Percentiles rank a stretch among this genome's conserved stretches.
These are phyloP conservation scores for Leccinum imitatum DNA, from an alignment of 768 basidiomycete species.

Conservation along the genomic window DNA sequence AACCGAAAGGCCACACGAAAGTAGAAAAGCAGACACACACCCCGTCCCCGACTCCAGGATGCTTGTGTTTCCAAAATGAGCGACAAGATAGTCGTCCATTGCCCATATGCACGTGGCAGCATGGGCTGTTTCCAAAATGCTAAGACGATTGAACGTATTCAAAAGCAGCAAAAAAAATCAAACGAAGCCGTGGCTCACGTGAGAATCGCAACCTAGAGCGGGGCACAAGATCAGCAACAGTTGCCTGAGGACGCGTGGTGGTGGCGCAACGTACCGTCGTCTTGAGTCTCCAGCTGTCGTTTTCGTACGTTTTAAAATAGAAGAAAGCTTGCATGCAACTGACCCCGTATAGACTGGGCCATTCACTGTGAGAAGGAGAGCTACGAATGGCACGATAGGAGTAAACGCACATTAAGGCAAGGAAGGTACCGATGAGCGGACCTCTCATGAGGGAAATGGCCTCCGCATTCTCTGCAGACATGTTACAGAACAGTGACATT, in stretches of 20 bases:
- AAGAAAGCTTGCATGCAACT: constrained; percentile 30
- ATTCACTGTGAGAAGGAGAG: not conserved
- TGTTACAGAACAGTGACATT: not conserved
- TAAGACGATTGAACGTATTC: not conserved
- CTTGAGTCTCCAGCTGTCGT: constrained; percentile 22
- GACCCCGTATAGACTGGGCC: constrained; percentile 25
- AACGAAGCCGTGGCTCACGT: constrained; percentile 10
- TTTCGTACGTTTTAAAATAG: constrained; percentile 26
- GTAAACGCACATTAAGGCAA: constrained; percentile 15
- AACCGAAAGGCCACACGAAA: constrained; percentile 41
- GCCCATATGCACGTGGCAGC: constrained; percentile 20
- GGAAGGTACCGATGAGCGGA: constrained; percentile 27
- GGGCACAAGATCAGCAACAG: not conserved
- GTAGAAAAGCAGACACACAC: constrained; percentile 14
- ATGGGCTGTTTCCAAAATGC: constrained; percentile 24
- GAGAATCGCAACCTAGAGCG: constrained; percentile 20
- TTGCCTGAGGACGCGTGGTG: not conserved
- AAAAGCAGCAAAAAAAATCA: not conserved
- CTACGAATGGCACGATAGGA: not conserved
- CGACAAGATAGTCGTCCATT: constrained; percentile 27
- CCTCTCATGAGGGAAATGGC: constrained; percentile 23
- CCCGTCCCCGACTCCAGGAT: constrained; percentile 16
- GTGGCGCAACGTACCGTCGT: constrained; percentile 17
- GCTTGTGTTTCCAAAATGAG: constrained; percentile 12
- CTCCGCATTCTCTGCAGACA: not conserved